These are phyloP conservation scores for Venturiaceae sp. DNA, from an alignment of 2,329 filamentous ascomycete genomes.

Conservation along the genomic window DNA sequence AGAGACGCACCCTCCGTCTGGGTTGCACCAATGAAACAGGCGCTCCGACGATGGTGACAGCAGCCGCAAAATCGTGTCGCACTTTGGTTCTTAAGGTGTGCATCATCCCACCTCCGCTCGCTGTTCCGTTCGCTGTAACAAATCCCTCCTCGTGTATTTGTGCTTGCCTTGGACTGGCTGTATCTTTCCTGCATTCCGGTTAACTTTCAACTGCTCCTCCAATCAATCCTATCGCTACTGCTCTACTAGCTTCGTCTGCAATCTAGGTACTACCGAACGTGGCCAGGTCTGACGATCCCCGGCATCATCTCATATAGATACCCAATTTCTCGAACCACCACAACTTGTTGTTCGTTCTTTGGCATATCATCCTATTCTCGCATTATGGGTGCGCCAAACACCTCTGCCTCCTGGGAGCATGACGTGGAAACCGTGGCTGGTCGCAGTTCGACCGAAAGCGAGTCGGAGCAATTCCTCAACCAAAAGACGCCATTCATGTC, in stretches of 20 bases:
- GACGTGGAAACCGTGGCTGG: slow-evolving; percentile 1
- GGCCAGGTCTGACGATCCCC: neutral
- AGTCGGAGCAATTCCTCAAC: neutral
- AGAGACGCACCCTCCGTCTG: too few relatives aligned
- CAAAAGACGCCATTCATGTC: slow-evolving; percentile 1
- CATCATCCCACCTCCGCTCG: neutral
- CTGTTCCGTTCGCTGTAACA: neutral
- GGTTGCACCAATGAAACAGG: neutral
- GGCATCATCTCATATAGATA: too few relatives aligned
- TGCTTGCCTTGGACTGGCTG: neutral
- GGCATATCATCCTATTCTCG: too few relatives aligned
- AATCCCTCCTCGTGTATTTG: neutral
- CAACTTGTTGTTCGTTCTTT: too few relatives aligned
- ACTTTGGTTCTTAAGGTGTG: neutral
- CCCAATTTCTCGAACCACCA: too few relatives aligned
- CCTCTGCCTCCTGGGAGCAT: neutral
- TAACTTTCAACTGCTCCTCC: neutral
- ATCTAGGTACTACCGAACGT: neutral
- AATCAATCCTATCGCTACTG: neutral
- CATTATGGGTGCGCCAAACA: neutral
- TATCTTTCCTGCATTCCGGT: neutral
- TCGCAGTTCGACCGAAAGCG: neutral
- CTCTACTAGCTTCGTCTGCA: neutral
- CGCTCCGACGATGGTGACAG: neutral
- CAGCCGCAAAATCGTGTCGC: too few relatives aligned